A percentile compares a stretch with the other conserved stretches of the same genome.
Conservation (phyloP, 768 basidiomycete species). For the Ramaria sp. region DNA sequence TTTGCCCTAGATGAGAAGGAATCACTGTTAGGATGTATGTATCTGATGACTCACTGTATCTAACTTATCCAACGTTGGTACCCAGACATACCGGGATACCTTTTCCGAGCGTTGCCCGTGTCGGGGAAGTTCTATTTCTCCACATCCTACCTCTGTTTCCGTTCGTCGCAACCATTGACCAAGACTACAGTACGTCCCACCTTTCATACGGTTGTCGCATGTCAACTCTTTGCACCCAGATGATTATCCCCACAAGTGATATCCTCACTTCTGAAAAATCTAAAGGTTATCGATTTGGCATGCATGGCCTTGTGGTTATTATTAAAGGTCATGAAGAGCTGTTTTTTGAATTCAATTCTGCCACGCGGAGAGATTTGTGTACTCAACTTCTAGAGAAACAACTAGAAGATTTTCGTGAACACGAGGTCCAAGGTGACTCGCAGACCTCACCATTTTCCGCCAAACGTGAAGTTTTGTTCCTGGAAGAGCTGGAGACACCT, state of each 20-base stretch:
- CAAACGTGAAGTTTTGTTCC: constrained; percentile 60
- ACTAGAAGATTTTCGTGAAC: constrained; percentile 58
- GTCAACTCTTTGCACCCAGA: constrained; percentile 35
- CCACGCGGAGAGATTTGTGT: constrained; percentile 73
- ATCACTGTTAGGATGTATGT: constrained; percentile 77
- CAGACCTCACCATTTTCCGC: constrained; percentile 23
- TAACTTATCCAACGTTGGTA: constrained; percentile 18
- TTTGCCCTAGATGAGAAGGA: constrained; percentile 92
- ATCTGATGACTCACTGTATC: background rate
- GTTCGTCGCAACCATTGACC: constrained; percentile 71
- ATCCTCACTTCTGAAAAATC: constrained; percentile 75
- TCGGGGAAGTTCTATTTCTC: constrained; percentile 85
- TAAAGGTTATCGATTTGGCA: constrained; percentile 82
- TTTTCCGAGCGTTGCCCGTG: constrained; percentile 83
- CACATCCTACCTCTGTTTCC: constrained; percentile 91
- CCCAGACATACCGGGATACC: constrained; percentile 81
- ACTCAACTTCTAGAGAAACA: constrained; percentile 65
- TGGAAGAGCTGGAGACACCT: constrained; percentile 73
- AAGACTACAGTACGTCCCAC: constrained; percentile 65
- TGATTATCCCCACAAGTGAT: constrained; percentile 89
- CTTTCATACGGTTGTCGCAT: background rate
- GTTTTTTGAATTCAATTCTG: constrained; percentile 86
- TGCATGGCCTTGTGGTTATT: constrained; percentile 80
- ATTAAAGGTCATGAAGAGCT: constrained; percentile 95
- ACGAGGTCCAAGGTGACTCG: constrained; percentile 34